Evolutionary conservation across 805 yeast species (phyloP).

Genomic region (Sungouiozyma intestinalis): DNA sequence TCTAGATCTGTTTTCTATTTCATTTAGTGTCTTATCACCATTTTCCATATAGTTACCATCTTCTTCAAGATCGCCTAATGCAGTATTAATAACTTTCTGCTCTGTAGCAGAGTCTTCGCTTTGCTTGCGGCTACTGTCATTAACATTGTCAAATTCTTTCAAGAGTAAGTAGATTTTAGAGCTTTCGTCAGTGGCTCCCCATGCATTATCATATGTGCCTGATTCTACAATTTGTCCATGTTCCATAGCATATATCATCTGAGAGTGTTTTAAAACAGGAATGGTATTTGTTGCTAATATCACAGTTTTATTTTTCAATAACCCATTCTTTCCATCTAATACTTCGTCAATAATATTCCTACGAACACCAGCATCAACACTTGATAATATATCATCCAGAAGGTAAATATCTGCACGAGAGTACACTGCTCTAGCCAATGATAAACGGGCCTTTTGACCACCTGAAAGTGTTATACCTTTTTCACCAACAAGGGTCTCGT

Average conservation of each 20-base stretch:
- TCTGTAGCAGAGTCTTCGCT: neutral
- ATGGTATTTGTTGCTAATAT: constrained; percentile 51
- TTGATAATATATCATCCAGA: constrained; percentile 57
- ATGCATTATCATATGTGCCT: constrained; percentile 40
- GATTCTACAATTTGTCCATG: constrained; percentile 45
- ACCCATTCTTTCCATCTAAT: constrained; percentile 33
- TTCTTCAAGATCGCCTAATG: neutral
- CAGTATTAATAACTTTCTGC: neutral
- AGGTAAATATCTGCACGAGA: constrained; percentile 47
- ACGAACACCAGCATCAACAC: constrained; percentile 66
- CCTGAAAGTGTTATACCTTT: constrained; percentile 52
- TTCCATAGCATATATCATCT: constrained; percentile 48
- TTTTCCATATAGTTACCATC: constrained; percentile 11
- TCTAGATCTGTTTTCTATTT: constrained; percentile 25
- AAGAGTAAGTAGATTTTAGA: constrained; percentile 27
- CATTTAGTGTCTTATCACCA: constrained; percentile 6
- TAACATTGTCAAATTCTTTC: constrained; percentile 20
- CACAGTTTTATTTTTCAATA: constrained; percentile 42
- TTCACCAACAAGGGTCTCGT: constrained; percentile 47
- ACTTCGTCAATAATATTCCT: constrained; percentile 43
- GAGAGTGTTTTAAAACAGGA: constrained; percentile 46
- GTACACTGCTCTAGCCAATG: constrained; percentile 62
- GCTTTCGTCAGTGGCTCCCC: constrained; percentile 8
- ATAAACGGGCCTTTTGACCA: constrained; percentile 54
- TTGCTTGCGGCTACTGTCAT: constrained; percentile 8